Conservation (phyloP, 371 early-diverging fungal genomes). For the Blakeslea trispora region DNA sequence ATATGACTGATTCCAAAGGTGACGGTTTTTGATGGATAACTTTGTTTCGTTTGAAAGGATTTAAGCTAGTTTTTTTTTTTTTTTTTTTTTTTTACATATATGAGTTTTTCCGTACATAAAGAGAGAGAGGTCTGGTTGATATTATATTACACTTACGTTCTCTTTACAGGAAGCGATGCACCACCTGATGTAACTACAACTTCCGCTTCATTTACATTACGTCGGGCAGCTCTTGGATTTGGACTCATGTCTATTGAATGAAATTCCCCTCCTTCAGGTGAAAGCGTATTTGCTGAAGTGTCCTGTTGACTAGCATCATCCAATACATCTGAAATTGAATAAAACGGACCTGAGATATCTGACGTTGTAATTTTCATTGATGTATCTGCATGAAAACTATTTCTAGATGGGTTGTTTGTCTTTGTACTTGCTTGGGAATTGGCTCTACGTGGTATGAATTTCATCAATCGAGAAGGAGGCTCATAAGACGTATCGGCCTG, state of each 20-base stretch:
- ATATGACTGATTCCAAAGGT: constrained; percentile 46
- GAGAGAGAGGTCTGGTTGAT: background rate
- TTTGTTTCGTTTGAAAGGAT: constrained; percentile 39
- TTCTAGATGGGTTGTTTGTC: background rate
- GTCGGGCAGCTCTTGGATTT: constrained; percentile 36
- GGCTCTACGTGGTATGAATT: constrained; percentile 44
- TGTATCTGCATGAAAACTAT: background rate
- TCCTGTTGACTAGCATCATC: constrained; percentile 25
- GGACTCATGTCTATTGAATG: constrained; percentile 14
- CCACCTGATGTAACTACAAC: constrained; percentile 47
- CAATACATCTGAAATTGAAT: constrained; percentile 52
- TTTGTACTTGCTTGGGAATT: constrained; percentile 1
- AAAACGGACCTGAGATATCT: constrained; percentile 51
- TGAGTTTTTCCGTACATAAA: too few relatives aligned
- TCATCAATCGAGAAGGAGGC: constrained; percentile 33
- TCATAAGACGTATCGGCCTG: background rate
- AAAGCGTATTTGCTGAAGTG: constrained; percentile 17
- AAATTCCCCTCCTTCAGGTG: constrained; percentile 11
- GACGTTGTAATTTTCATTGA: constrained; percentile 22
- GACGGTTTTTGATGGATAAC: constrained; percentile 39
- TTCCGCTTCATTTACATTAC: constrained; percentile 44
- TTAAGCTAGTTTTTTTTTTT: too few relatives aligned
- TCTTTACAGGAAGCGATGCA: constrained; percentile 31
- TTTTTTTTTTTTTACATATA: too few relatives aligned
- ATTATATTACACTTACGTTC: constrained; percentile 30